These are phyloP conservation scores for Citrus mangshanensis DNA, from an alignment of 345 rosid species.

Conservation along the genomic window DNA sequence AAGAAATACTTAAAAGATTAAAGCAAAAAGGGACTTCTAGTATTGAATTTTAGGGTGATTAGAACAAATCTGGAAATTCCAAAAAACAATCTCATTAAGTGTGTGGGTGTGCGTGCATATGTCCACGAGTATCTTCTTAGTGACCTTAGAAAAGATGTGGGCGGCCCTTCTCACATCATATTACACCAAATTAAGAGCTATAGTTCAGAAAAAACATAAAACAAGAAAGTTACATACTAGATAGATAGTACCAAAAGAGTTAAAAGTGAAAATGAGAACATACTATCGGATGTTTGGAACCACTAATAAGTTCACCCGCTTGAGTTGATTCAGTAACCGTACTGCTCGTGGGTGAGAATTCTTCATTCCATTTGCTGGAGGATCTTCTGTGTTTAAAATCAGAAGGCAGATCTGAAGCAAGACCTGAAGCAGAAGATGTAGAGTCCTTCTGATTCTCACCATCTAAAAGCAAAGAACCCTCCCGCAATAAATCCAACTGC, in stretches of 20 bases:
- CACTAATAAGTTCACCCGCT: slow-evolving; percentile 48
- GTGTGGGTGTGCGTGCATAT: not conserved
- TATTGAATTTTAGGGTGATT: not conserved
- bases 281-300: slow-evolving; percentile 46
- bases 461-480: slow-evolving; percentile 56
- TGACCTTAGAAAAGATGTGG: not conserved
- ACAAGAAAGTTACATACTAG: not conserved
- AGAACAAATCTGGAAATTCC: not conserved
- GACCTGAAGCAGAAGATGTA: slow-evolving; percentile 43
- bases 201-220: not conserved
- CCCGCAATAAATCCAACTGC: slow-evolving; percentile 52
- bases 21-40: not conserved
- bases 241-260: not conserved
- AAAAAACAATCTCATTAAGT: not conserved
- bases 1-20: not conserved
- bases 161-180: not conserved
- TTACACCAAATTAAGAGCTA: not conserved
- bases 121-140: no score
- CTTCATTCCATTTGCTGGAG: slow-evolving; percentile 79
- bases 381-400: slow-evolving; percentile 63
- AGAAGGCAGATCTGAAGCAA: slow-evolving; percentile 48
- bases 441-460: slow-evolving; percentile 52
- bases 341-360: slow-evolving; percentile 65
- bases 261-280: slow-evolving; percentile 19
- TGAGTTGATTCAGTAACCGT: slow-evolving; percentile 67